phyloP scores from a whole-genome alignment of 192 early-diverging fungal species.

The Coemansia sp. region DNA sequence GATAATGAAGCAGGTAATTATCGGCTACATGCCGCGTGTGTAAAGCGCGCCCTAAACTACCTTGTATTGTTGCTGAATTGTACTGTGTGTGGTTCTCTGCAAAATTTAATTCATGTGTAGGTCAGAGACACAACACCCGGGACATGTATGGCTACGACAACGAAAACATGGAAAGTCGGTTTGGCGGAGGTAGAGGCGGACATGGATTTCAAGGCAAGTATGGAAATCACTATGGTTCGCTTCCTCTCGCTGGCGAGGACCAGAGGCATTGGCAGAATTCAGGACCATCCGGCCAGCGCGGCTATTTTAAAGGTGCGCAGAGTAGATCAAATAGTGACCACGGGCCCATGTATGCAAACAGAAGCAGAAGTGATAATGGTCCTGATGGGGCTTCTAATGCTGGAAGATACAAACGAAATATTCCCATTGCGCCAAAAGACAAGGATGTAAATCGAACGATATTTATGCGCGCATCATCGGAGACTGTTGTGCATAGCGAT shows the following conservation, averaged over 20 bases:
- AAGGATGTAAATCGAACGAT: constrained; percentile 26
- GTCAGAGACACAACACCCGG: background rate
- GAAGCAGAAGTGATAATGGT: background rate
- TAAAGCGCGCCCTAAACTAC: background rate
- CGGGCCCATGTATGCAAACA: background rate
- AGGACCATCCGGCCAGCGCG: background rate
- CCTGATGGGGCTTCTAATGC: background rate
- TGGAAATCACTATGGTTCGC: background rate
- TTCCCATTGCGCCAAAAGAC: constrained; percentile 4
- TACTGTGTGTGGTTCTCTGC: background rate
- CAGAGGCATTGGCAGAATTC: background rate
- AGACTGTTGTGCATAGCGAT: background rate
- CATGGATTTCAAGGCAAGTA: background rate
- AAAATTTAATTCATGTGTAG: background rate
- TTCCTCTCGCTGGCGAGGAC: background rate
- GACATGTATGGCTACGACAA: background rate
- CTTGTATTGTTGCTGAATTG: background rate
- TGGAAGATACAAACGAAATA: constrained; percentile 11
- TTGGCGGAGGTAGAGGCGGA: background rate
- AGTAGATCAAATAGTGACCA: background rate
- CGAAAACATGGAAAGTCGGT: background rate
- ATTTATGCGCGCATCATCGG: constrained; percentile 21
- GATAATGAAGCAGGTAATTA: constrained; percentile 1
- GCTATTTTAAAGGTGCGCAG: constrained; percentile 1
- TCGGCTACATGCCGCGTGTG: background rate